Conservation (phyloP, 1,284 basidiomycete species). For the Ustilago hordei region DNA sequence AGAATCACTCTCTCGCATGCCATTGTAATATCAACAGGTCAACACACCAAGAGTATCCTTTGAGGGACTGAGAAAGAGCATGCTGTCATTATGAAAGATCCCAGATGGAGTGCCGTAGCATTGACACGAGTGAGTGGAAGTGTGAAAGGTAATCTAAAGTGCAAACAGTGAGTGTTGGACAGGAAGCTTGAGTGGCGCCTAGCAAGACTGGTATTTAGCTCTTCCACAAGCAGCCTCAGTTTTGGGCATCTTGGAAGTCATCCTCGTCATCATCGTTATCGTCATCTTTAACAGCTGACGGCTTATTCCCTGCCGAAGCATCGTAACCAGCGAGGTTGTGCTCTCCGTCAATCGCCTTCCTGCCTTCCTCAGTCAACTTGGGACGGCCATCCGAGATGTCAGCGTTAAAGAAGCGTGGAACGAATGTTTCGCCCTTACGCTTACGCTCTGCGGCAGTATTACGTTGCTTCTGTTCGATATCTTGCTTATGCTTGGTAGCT, state of each 20-base stretch:
- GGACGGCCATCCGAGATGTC: slow-evolving; percentile 81
- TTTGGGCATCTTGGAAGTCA: slow-evolving; percentile 48
- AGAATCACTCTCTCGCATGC: too few species aligned
- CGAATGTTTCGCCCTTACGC: slow-evolving; percentile 70
- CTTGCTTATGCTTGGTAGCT: slow-evolving; percentile 64
- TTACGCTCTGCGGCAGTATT: slow-evolving; percentile 60
- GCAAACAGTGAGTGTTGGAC: background rate
- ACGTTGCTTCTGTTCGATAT: slow-evolving; percentile 64
- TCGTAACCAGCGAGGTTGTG: slow-evolving; percentile 48
- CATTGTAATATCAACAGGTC: background rate
- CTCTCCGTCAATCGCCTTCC: slow-evolving; percentile 68
- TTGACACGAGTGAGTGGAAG: background rate
- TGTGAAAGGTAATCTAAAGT: slow-evolving; percentile 5
- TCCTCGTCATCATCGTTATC: slow-evolving; percentile 40
- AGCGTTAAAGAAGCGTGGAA: slow-evolving; percentile 82
- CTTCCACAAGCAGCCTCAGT: slow-evolving; percentile 9
- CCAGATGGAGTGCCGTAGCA: background rate
- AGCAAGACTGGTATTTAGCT: background rate
- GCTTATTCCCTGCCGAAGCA: slow-evolving; percentile 1
- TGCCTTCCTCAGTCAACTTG: slow-evolving; percentile 74
- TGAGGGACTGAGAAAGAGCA: slow-evolving; percentile 12
- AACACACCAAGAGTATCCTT: background rate
- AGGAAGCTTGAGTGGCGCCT: background rate
- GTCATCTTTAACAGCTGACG: background rate
- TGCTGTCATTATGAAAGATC: slow-evolving; percentile 12